Evolutionary conservation across 805 yeast species (phyloP).

Genomic region (Kregervanrija pseudodelftensis): DNA sequence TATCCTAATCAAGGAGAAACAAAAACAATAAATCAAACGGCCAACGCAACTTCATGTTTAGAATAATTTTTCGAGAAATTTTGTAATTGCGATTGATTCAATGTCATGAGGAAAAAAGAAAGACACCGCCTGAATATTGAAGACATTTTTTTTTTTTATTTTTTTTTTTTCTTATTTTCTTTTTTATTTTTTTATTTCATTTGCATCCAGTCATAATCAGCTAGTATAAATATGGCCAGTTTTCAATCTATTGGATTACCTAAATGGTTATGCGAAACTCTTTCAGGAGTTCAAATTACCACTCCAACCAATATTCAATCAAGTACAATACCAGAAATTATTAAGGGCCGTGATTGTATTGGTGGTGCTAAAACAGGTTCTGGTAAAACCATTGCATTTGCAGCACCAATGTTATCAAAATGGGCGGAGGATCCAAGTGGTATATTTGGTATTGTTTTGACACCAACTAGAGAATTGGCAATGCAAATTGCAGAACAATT

Average conservation of each 20-base stretch:
- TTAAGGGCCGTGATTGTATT: slow-evolving; percentile 82
- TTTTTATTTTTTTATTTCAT: no score
- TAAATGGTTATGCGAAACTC: slow-evolving; percentile 79
- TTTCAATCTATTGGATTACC: slow-evolving; percentile 58
- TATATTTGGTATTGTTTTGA: slow-evolving; percentile 78
- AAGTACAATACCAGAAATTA: slow-evolving; percentile 82
- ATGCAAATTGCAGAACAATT: slow-evolving; percentile 96
- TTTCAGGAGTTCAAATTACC: slow-evolving; percentile 72
- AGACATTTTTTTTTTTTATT: no score
- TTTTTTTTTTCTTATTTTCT: no score
- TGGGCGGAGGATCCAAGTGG: slow-evolving; percentile 97
- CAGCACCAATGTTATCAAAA: slow-evolving; percentile 89
- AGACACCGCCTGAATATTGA: no score
- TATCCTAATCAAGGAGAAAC: neutral
- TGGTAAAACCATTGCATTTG: slow-evolving; percentile 97
- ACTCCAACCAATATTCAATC: slow-evolving; percentile 82
- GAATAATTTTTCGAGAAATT: no score
- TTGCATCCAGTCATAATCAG: no score
- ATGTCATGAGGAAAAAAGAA: no score
- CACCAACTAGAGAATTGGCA: slow-evolving; percentile 93
- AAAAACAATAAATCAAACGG: neutral
- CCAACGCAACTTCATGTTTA: no score
- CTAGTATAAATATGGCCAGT: slow-evolving; percentile 3
- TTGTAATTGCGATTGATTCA: no score
- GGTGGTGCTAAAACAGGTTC: slow-evolving; percentile 99